Evolutionary conservation across 2,329 filamentous ascomycete genomes (phyloP).

Genomic region (Botrytis deweyae): DNA sequence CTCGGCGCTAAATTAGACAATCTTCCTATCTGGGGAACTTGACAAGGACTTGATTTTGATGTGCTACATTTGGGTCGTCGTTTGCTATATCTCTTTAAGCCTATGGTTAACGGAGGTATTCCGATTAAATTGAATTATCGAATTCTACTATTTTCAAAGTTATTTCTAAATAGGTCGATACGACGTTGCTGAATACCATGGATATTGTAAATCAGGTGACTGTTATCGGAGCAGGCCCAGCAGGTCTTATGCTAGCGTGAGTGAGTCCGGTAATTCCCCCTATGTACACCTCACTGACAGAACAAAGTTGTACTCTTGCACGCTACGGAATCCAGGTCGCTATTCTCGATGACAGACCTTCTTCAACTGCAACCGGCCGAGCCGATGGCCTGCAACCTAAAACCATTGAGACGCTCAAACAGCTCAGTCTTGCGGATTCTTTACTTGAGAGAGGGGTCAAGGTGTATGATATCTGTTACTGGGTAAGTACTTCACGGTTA

Average conservation of each 20-base stretch:
- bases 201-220: slow-evolving; percentile 28
- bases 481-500: slow-evolving; percentile 46
- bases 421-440: slow-evolving; percentile 54
- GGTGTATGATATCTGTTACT: slow-evolving; percentile 58
- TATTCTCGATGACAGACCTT: slow-evolving; percentile 66
- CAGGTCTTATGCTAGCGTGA: slow-evolving; percentile 44
- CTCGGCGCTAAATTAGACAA: neutral
- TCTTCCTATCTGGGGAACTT: neutral
- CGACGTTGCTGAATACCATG: neutral
- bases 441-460: slow-evolving; percentile 58
- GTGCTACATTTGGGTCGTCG: neutral
- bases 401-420: slow-evolving; percentile 62
- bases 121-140: too few relatives aligned
- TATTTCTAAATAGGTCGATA: too few relatives aligned
- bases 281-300: slow-evolving; percentile 40
- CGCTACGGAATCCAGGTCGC: slow-evolving; percentile 65
- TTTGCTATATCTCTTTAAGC: neutral
- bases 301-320: slow-evolving; percentile 47
- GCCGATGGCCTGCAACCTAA: slow-evolving; percentile 63
- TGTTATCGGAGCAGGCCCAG: slow-evolving; percentile 46
- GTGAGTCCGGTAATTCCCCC: neutral
- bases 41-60: neutral
- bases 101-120: neutral
- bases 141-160: neutral
- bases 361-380: slow-evolving; percentile 60